Percentiles rank a stretch among this genome's conserved stretches.
Evolutionary conservation across 345 rosid species (phyloP).

Genomic region (Sisymbrium altissimum): DNA sequence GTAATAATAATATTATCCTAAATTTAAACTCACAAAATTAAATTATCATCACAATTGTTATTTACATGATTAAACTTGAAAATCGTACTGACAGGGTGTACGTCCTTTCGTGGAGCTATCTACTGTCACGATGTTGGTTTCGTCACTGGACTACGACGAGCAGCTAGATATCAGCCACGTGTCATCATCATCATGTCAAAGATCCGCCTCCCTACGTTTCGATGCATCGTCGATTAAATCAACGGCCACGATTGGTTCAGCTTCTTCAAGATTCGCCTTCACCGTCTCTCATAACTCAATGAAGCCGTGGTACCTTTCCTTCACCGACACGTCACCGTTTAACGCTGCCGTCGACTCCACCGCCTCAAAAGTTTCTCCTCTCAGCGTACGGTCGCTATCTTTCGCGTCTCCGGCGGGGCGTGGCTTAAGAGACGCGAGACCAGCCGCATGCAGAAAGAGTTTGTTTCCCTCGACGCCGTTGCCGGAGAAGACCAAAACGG

Average conservation of each 20-base stretch:
- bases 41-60: background rate
- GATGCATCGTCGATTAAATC: slow-evolving; percentile 58
- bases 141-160: slow-evolving; percentile 73
- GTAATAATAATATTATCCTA: slow-evolving; percentile 29
- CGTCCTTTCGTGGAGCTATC: slow-evolving; percentile 89
- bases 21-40: background rate
- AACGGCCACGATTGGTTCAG: slow-evolving; percentile 67
- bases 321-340: slow-evolving; percentile 57
- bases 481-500: slow-evolving; percentile 52
- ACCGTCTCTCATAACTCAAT: slow-evolving; percentile 83
- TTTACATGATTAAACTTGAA: background rate
- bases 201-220: slow-evolving; percentile 75
- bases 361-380: slow-evolving; percentile 60
- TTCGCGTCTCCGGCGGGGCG: slow-evolving; percentile 82
- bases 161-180: slow-evolving; percentile 61
- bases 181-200: slow-evolving; percentile 41
- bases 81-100: slow-evolving; percentile 54
- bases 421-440: slow-evolving; percentile 4
- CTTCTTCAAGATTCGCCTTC: slow-evolving; percentile 92
- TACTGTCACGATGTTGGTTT: slow-evolving; percentile 55
- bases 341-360: slow-evolving; percentile 41
- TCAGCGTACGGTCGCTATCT: slow-evolving; percentile 64
- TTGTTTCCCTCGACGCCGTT: slow-evolving; percentile 78
- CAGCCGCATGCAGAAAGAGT: slow-evolving; percentile 38
- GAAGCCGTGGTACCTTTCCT: slow-evolving; percentile 89